Evolutionary conservation across 495 filamentous ascomycete genomes (phyloP), one percentile per base, ranked within the genome.

Genomic region (Trichoderma gamsii): DNA sequence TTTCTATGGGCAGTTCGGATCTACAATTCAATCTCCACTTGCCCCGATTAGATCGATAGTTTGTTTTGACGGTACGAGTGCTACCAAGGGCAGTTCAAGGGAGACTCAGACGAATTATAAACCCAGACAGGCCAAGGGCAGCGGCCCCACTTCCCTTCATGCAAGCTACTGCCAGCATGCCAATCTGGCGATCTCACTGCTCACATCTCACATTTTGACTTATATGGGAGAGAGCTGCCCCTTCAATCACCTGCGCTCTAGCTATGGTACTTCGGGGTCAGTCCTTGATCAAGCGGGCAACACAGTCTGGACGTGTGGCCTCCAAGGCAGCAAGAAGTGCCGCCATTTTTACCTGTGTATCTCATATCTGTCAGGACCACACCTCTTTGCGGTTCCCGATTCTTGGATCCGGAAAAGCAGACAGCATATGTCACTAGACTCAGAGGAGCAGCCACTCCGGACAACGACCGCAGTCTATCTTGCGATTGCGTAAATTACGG

Each of bases 201-300:
- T 61, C 56, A 61, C 13, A 61, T 61, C 27, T 61, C 56, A 61
- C 56, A 61, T 61, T 16, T n/a, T 21, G 5, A 15, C 49, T 21
- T 32, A 38, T 61, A 29, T 3, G 12, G 15, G 11, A 61, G 35
- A 49, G 44, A 16, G 4, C 15, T 13, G 56, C 56, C 56, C 56
- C 56, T 61, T 61, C 56, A 29, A 15, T 9, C 8, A 38, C 35
- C 56, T 21, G 49, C 9, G n/a, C 18, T 6, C n/a, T 32, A 61
- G 8, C 16, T 7, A 3, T 18, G 29, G 27, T 32, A 29, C 27
- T 6, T 61, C 4, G 7, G 11, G 35, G 12, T n/a, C 27, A 32
- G 25, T 35, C 7, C 11, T 18, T 21, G 11, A 61, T 12, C 27
- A 23, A 32, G 25, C 27, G 27, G 56, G 27, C 16, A 25, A 16